A percentile compares a stretch with the other conserved stretches of the same genome.
Conservation (phyloP, 371 early-diverging fungal genomes). For the Mucor indicus region DNA sequence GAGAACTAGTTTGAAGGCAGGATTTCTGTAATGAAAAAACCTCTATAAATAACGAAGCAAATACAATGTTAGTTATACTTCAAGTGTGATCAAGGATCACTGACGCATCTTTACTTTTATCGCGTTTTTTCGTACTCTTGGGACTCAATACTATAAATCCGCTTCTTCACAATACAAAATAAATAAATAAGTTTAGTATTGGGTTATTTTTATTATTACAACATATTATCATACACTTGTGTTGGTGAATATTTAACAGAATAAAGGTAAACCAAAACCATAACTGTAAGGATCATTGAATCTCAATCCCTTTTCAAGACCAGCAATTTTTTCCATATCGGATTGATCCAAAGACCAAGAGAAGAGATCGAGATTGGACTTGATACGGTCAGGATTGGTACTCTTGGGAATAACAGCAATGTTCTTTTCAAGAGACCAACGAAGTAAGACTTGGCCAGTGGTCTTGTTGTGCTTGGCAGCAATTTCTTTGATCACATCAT, state of each 20-base stretch:
- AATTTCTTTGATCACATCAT: conserved; percentile 28
- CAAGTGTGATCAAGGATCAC: no score
- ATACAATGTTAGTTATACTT: no score
- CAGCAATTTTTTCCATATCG: conserved; percentile 24
- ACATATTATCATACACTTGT: no score
- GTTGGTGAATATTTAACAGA: conserved; percentile 32
- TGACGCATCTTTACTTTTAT: no score
- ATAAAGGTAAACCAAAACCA: conserved; percentile 33
- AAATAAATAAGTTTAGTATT: no score
- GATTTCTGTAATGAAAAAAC: no score
- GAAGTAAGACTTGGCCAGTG: conserved; percentile 34
- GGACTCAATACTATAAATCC: no score
- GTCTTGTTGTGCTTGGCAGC: conserved; percentile 11
- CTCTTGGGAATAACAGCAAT: conserved; percentile 68
- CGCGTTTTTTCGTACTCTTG: no score
- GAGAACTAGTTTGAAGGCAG: no score
- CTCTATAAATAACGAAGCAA: no score
- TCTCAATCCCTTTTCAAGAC: conserved; percentile 24
- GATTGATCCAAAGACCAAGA: conserved; percentile 24
- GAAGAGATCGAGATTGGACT: conserved; percentile 29
- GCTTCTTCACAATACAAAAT: no score
- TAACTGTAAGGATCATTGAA: conserved; percentile 32
- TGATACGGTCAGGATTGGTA: conserved; percentile 44
- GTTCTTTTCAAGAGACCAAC: conserved; percentile 55
- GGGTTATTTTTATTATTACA: no score